Evolutionary conservation across 768 basidiomycete genomes (phyloP).

Genomic region (Clavulina sp.): DNA sequence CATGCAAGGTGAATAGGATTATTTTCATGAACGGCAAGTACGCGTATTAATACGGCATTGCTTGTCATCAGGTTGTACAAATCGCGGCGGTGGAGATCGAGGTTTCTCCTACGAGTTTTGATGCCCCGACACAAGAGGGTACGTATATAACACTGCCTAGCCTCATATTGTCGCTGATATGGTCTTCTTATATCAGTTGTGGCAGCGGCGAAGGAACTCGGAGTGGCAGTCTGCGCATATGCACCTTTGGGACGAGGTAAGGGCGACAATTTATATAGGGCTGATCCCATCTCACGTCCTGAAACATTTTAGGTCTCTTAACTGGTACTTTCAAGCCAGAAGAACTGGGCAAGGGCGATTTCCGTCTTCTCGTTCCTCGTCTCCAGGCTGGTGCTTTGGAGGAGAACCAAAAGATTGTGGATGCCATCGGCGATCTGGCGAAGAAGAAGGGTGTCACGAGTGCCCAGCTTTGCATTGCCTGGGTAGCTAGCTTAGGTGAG

Average conservation of each 20-base stretch:
- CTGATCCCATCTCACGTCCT: no score
- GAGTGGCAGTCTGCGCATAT: constrained; percentile 22
- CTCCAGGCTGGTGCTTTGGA: constrained; percentile 14
- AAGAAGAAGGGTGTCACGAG: constrained; percentile 21
- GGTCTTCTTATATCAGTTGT: constrained; percentile 15
- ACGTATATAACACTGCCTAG: no score
- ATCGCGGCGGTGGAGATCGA: constrained; percentile 26
- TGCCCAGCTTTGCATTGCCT: constrained; percentile 25
- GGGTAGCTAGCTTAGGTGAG: constrained; percentile 17
- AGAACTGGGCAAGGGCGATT: constrained; percentile 21
- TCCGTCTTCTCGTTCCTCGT: no score
- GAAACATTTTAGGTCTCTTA: constrained; percentile 18
- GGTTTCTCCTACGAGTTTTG: constrained; percentile 20
- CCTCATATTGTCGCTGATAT: constrained; percentile 4
- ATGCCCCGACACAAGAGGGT: constrained; percentile 15
- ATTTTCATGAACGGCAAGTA: not conserved
- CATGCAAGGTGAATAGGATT: constrained; percentile 17
- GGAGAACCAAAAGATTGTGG: constrained; percentile 22
- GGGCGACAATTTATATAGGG: no score
- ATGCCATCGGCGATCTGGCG: constrained; percentile 18
- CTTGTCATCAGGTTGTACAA: constrained; percentile 13
- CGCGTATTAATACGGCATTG: not conserved
- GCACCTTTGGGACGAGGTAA: no score
- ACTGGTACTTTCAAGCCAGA: constrained; percentile 19
- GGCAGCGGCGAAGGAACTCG: constrained; percentile 19